Base-by-base conservation (phyloP, 495 filamentous ascomycete species). In the Chaetomium fimeti region DNA sequence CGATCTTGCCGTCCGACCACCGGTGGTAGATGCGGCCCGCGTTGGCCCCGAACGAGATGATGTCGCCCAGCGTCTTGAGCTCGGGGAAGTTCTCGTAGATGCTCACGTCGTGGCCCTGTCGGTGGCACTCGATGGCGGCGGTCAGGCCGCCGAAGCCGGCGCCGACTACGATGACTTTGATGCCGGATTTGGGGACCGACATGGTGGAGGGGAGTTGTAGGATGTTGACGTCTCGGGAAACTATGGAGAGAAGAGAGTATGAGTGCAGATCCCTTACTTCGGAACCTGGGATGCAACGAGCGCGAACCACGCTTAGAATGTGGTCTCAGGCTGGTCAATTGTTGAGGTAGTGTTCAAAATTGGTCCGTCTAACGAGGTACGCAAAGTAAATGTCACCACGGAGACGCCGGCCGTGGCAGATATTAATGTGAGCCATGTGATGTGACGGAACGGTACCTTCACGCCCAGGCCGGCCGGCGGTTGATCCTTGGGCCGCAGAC, bases 21-120 rank as follows among this genome's bases (percentile, higher is more conserved):
- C 82, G 79, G 29, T 77, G 63, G 63, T 81, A 83, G 67, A 86
- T 85, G 55, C 82, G 80, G 0, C 83, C 83, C 36, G 79, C 84
- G 68, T 88, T 88, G 24, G 83, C 78, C 3, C 85, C 84, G 47
- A 88, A 86, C 29, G 84, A 86, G 65, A 88, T 88, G 65, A 88
- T 87, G 69, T 88, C 85, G 55, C 85, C 85, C 0, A 87, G 77
- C 2, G 75, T 68, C 66, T 85, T 86, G 56, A 87, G 80, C 63
- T 82, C 78, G 20, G 82, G 80, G 62, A 86, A 86, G 22, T 79
- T 77, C 63, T 87, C 83, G 71, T 87, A 85, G 67, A 87, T 78
- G 60, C 76, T 71, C 49, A 87, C 85, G 59, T 74, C 74, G 68
- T 87, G 85, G 27, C 85, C 85, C 67, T 87, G 82, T 16, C 84